Evolutionary conservation across 768 basidiomycete species (phyloP).

Genomic region (Podaxis sp.): DNA sequence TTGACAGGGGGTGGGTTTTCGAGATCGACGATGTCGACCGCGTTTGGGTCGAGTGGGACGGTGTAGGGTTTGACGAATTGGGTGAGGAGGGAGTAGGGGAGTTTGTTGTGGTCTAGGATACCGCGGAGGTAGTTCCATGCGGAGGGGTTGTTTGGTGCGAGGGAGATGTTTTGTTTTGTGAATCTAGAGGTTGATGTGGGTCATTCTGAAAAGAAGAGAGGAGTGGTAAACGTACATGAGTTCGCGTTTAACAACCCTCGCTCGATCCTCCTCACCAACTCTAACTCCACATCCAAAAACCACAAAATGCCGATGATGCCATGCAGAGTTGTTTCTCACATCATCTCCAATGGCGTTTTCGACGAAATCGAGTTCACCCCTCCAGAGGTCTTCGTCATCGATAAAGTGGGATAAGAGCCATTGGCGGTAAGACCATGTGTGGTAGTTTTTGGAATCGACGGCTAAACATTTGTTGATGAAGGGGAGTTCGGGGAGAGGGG

Average conservation of each 20-base stretch:
- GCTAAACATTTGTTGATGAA: slow-evolving; percentile 77
- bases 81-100: slow-evolving; percentile 54
- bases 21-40: slow-evolving; percentile 58
- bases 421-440: slow-evolving; percentile 98
- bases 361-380: slow-evolving; percentile 70
- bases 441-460: slow-evolving; percentile 93
- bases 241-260: slow-evolving; percentile 64
- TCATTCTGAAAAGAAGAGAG: not conserved
- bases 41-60: slow-evolving; percentile 25
- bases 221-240: slow-evolving; percentile 57
- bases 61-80: slow-evolving; percentile 72
- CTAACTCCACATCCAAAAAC: slow-evolving; percentile 69
- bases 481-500: slow-evolving; percentile 66
- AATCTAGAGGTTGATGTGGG: slow-evolving; percentile 46
- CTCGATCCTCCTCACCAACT: slow-evolving; percentile 60
- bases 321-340: slow-evolving; percentile 94
- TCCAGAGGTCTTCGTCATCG: slow-evolving; percentile 66
- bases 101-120: slow-evolving; percentile 59
- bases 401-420: slow-evolving; percentile 90
- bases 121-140: slow-evolving; percentile 98
- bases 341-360: slow-evolving; percentile 72
- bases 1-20: slow-evolving; percentile 70
- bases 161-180: slow-evolving; percentile 77
- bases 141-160: slow-evolving; percentile 90
- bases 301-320: slow-evolving; percentile 94